Conservation (phyloP, 2,329 filamentous ascomycete genomes). For the Fragosphaeria purpurea region DNA sequence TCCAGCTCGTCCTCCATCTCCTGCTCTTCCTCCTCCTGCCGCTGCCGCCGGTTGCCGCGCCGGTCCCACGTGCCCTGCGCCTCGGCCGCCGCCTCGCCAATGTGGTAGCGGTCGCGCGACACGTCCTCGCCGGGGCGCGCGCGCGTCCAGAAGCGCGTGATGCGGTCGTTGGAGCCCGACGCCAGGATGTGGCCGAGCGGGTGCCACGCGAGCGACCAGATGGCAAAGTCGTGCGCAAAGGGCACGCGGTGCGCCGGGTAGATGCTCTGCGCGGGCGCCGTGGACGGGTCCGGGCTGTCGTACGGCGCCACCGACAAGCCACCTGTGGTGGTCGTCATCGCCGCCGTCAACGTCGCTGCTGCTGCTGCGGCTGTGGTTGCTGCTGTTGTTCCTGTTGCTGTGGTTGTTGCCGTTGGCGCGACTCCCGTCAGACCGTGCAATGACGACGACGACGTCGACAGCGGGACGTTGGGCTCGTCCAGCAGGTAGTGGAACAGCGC, state of each 20-base stretch:
- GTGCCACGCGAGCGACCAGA: slow-evolving; percentile 98
- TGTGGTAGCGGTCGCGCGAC: slow-evolving; percentile 86
- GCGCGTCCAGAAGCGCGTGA: slow-evolving; percentile 94
- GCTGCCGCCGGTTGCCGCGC: slow-evolving; percentile 64
- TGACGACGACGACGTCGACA: slow-evolving; percentile 15
- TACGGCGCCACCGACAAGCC: slow-evolving; percentile 61
- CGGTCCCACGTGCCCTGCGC: slow-evolving; percentile 91
- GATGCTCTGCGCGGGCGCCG: slow-evolving; percentile 79
- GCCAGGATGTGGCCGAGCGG: slow-evolving; percentile 91
- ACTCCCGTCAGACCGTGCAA: no score
- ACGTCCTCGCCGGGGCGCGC: slow-evolving; percentile 75
- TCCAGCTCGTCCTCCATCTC: slow-evolving; percentile 91
- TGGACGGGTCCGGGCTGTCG: slow-evolving; percentile 69
- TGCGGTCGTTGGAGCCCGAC: slow-evolving; percentile 90
- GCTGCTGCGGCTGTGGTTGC: no score
- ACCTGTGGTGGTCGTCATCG: slow-evolving; percentile 19
- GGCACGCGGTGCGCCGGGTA: slow-evolving; percentile 80
- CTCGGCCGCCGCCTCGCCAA: slow-evolving; percentile 86
- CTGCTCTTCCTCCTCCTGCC: slow-evolving; percentile 86
- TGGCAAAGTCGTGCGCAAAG: slow-evolving; percentile 86
- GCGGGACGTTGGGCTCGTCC: slow-evolving; percentile 81
- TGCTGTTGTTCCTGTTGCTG: no score
- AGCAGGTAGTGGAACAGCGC: slow-evolving; percentile 90
- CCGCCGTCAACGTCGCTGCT: not conserved
- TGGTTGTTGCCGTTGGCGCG: slow-evolving; percentile 20